phyloP scores from a whole-genome alignment of 73 alveolate species.

The Tetrahymena malaccensis region DNA sequence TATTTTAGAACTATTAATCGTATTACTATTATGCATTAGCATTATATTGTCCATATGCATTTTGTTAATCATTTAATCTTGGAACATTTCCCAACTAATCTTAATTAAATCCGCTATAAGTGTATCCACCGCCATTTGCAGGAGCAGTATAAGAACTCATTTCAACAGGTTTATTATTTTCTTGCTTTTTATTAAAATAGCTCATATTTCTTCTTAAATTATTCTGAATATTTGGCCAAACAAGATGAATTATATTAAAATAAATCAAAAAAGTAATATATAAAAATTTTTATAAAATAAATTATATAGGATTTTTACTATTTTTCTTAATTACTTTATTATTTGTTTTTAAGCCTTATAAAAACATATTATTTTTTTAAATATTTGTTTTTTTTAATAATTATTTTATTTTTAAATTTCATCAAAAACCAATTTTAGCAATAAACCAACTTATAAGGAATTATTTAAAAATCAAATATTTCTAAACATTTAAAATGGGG shows the following conservation, averaged over 20 bases:
- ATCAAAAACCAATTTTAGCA: no score
- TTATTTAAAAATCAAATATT: no score
- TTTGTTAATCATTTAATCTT: not conserved
- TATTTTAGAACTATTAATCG: not conserved
- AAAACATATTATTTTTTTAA: no score
- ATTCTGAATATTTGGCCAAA: not conserved
- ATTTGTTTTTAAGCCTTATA: no score
- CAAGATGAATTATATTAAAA: not conserved
- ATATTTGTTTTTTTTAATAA: no score
- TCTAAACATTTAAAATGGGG: no score
- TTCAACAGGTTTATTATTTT: not conserved
- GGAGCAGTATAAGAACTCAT: not conserved
- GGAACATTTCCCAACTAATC: not conserved
- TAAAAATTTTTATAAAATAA: not conserved
- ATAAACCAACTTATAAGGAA: no score
- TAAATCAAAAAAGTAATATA: not conserved
- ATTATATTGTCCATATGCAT: not conserved
- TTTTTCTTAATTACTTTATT: no score
- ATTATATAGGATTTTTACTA: not conserved
- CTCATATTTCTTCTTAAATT: not conserved
- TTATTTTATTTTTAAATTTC: no score
- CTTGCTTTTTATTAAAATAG: not conserved
- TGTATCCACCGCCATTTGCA: not conserved
- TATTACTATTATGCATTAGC: not conserved
- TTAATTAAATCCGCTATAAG: not conserved